phyloP scores from a whole-genome alignment of 2,329 filamentous ascomycete genomes.

The Pseudovirgaria hyperparasitica region DNA sequence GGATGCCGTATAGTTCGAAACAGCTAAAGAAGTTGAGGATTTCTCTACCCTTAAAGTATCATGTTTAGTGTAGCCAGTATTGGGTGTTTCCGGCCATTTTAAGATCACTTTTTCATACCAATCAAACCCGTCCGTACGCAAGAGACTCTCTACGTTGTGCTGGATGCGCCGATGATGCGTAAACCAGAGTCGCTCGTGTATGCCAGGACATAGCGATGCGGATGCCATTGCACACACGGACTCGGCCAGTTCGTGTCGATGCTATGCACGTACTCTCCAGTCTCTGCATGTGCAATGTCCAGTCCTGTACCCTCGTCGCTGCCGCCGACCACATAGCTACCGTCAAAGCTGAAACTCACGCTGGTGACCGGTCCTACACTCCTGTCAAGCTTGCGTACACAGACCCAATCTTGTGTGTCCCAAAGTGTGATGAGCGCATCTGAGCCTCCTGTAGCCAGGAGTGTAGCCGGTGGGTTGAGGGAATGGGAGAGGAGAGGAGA shows the following conservation, averaged over 20 bases:
- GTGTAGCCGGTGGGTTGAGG: conserved; percentile 57
- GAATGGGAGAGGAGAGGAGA: conserved; percentile 57
- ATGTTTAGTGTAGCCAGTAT: no score
- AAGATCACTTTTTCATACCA: no score
- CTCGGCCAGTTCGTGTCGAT: conserved; percentile 55
- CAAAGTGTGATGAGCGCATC: conserved; percentile 66
- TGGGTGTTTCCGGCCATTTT: no score
- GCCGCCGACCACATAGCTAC: conserved; percentile 60
- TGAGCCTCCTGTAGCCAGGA: conserved; percentile 61
- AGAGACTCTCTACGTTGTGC: no score
- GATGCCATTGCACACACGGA: conserved; percentile 63
- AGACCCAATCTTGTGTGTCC: conserved; percentile 69
- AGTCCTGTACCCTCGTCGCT: conserved; percentile 61
- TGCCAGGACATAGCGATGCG: conserved; percentile 59
- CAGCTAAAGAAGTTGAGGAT: no score
- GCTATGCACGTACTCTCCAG: conserved; percentile 58
- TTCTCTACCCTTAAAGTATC: no score
- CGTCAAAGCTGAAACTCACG: conserved; percentile 67
- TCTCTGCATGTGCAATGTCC: conserved; percentile 60
- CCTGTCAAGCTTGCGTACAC: conserved; percentile 55
- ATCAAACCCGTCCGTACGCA: no score
- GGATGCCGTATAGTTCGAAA: no score
- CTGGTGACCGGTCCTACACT: conserved; percentile 59
- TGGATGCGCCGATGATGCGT: conserved; percentile 56
- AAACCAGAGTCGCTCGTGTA: conserved; percentile 57